Percentiles rank a stretch among this genome's conserved stretches.
Conservation (phyloP, 1,139 yeast genomes). For the Candida tunisiensis region DNA sequence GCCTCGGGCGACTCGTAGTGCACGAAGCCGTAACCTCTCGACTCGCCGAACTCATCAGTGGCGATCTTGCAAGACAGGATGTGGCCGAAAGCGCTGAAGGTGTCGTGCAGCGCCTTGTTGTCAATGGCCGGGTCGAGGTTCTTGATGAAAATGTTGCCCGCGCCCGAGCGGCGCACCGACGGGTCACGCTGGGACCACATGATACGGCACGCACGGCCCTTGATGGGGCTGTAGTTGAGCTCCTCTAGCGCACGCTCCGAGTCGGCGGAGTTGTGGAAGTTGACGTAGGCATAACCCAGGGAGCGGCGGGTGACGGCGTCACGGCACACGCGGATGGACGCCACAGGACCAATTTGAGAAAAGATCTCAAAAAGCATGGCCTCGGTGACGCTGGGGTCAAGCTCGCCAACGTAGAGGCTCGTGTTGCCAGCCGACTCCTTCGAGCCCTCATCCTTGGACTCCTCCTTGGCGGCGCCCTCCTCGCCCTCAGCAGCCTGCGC, state of each 20-base stretch:
- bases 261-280: slow-evolving; percentile 79
- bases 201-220: slow-evolving; percentile 97
- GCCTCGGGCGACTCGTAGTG: slow-evolving; percentile 91
- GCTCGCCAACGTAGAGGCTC: slow-evolving; percentile 94
- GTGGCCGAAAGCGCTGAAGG: slow-evolving; percentile 93
- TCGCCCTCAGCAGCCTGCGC: slow-evolving; percentile 8
- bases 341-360: slow-evolving; percentile 89
- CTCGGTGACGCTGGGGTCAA: slow-evolving; percentile 85
- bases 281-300: slow-evolving; percentile 96
- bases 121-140: slow-evolving; percentile 97
- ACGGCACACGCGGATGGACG: slow-evolving; percentile 97
- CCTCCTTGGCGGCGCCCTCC: slow-evolving; percentile 5
- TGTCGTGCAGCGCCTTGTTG: slow-evolving; percentile 97
- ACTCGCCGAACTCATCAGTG: slow-evolving; percentile 78
- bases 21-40: slow-evolving; percentile 96
- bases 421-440: slow-evolving; percentile 31
- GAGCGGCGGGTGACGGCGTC: slow-evolving; percentile 96
- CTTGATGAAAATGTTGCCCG: slow-evolving; percentile 95
- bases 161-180: slow-evolving; percentile 86
- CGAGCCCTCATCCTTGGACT: slow-evolving; percentile 15
- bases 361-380: slow-evolving; percentile 89
- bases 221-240: slow-evolving; percentile 84
- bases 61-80: slow-evolving; percentile 97
- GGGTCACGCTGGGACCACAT: slow-evolving; percentile 99
- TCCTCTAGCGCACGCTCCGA: slow-evolving; percentile 94